Evolutionary conservation across 257 asterid genomes (phyloP).

Genomic region (Mentha longifolia): DNA sequence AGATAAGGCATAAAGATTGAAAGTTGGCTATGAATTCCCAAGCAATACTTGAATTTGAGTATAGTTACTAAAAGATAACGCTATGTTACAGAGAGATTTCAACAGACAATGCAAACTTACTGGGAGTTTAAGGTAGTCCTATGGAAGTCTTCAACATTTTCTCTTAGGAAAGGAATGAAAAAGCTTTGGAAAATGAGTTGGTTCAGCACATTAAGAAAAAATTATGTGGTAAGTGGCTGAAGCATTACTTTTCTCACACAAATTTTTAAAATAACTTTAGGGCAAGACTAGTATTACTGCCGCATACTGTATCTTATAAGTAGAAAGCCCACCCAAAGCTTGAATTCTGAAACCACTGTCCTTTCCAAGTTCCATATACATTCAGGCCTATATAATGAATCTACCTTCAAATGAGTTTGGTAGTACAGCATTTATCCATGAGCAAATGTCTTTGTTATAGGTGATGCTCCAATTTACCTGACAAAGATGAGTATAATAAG

Average conservation of each 20-base stretch:
- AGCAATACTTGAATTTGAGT: slow-evolving; percentile 3
- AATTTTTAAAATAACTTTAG: neutral
- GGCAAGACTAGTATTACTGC: neutral
- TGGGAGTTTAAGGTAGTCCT: neutral
- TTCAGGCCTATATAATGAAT: no score
- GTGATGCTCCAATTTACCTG: neutral
- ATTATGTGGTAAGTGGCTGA: neutral
- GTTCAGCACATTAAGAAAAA: neutral
- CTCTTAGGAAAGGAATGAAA: neutral
- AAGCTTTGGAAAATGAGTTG: neutral
- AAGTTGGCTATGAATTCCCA: neutral
- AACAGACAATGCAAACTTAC: neutral
- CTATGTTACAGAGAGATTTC: neutral
- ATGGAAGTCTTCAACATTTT: neutral
- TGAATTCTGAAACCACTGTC: neutral
- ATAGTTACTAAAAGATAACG: neutral
- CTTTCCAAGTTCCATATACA: neutral
- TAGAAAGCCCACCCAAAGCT: neutral
- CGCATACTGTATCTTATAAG: neutral
- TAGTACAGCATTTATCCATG: no score
- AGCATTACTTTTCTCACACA: neutral
- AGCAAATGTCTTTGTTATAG: neutral
- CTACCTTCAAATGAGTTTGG: no score
- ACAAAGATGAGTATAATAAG: no score
- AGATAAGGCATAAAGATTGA: slow-evolving; percentile 1